These are phyloP conservation scores for Suhomyces xylopsoci DNA, from an alignment of 805 yeast species.

Conservation along the genomic window DNA sequence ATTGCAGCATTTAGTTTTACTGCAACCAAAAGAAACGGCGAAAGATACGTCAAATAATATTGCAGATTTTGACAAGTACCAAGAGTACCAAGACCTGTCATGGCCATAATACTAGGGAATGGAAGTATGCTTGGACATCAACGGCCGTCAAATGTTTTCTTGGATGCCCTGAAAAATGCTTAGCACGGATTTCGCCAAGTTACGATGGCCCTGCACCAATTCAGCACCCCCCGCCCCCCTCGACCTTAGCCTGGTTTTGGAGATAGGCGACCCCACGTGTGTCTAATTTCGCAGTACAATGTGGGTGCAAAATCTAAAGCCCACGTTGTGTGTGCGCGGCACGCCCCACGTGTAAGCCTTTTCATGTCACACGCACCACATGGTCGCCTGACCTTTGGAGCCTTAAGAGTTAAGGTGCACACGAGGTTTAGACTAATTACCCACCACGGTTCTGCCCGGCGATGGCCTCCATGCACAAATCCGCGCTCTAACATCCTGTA, in stretches of 20 bases:
- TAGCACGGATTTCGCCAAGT: not conserved
- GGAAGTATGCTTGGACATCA: not conserved
- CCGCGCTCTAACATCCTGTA: not conserved
- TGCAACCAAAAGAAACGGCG: not conserved
- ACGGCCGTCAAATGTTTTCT: not conserved
- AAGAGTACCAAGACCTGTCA: not conserved
- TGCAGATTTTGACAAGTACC: not conserved
- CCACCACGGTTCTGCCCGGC: not conserved
- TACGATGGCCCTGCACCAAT: not conserved
- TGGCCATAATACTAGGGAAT: not conserved
- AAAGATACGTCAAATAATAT: not conserved
- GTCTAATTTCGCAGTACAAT: constrained; percentile 3
- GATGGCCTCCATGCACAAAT: not conserved
- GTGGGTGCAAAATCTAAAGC: not conserved
- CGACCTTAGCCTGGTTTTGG: not conserved
- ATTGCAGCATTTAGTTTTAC: not conserved
- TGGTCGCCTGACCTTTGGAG: not conserved
- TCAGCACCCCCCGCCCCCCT: not conserved
- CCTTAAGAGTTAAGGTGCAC: not conserved
- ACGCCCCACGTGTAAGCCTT: constrained; percentile 9
- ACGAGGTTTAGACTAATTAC: not conserved
- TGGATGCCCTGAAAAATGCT: not conserved
- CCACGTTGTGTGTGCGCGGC: constrained; percentile 8
- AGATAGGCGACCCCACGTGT: constrained; percentile 6
- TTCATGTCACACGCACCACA: not conserved